Conservation (phyloP, 2,329 filamentous ascomycete genomes). For the Trichocomaceae sp. region DNA sequence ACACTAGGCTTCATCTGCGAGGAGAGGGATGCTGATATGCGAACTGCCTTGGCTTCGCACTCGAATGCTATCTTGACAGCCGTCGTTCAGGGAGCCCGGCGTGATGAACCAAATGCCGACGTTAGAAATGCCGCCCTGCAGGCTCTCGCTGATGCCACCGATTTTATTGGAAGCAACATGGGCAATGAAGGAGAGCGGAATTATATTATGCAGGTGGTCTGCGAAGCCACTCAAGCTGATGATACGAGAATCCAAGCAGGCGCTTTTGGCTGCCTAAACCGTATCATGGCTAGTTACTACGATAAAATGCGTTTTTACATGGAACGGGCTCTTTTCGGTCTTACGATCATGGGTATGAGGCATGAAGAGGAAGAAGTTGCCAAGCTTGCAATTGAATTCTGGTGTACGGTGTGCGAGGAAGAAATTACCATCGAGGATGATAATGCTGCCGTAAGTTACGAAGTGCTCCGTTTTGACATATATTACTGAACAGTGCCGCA, state of each 20-base stretch:
- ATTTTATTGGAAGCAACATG: slow-evolving; percentile 97
- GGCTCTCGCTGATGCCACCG: slow-evolving; percentile 89
- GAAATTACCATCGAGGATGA: slow-evolving; percentile 98
- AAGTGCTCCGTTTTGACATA: background rate
- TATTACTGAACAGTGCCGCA: slow-evolving; percentile 33
- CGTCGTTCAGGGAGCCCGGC: slow-evolving; percentile 92
- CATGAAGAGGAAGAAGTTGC: slow-evolving; percentile 94
- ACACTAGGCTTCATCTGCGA: slow-evolving; percentile 99
- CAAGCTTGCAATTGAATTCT: slow-evolving; percentile 97
- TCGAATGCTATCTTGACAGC: slow-evolving; percentile 97
- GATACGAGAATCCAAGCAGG: slow-evolving; percentile 91
- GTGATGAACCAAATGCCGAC: slow-evolving; percentile 87
- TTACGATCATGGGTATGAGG: slow-evolving; percentile 98
- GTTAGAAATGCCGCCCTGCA: slow-evolving; percentile 89
- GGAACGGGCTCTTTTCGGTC: slow-evolving; percentile 97
- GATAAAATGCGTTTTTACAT: slow-evolving; percentile 99
- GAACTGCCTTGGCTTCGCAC: slow-evolving; percentile 72
- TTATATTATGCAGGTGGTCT: slow-evolving; percentile 99
- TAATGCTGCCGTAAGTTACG: slow-evolving; percentile 62
- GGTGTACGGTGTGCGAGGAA: slow-evolving; percentile 99
- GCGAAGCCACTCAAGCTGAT: slow-evolving; percentile 91
- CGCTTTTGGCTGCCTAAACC: slow-evolving; percentile 93
- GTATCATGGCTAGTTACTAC: slow-evolving; percentile 98
- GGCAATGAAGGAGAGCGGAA: slow-evolving; percentile 98
- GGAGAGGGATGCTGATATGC: slow-evolving; percentile 79